phyloP scores from a whole-genome alignment of 169 alveolate species.

The Plasmodium coatneyi region DNA sequence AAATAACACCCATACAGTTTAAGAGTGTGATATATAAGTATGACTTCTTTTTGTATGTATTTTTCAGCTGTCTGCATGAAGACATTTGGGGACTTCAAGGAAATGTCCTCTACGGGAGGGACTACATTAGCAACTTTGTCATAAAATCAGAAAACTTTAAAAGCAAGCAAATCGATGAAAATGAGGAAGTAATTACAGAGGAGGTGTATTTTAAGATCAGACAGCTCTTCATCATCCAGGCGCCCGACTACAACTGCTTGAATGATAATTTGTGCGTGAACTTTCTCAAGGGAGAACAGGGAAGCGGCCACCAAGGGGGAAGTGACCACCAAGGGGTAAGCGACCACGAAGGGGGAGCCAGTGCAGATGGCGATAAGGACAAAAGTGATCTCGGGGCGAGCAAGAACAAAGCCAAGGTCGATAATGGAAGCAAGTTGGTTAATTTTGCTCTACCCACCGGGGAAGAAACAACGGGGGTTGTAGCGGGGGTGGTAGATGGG shows the following conservation, averaged over 20 bases:
- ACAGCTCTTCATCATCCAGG: slow-evolving; percentile 69
- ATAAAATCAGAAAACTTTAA: slow-evolving; percentile 55
- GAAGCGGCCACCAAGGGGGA: background rate
- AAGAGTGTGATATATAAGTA: slow-evolving; percentile 86
- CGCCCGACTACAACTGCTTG: slow-evolving; percentile 69
- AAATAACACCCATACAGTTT: slow-evolving; percentile 81
- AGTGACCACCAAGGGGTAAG: background rate
- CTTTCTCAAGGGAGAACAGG: slow-evolving; percentile 3
- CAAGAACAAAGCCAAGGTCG: background rate
- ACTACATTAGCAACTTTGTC: slow-evolving; percentile 59
- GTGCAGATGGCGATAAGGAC: background rate
- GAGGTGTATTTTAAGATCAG: slow-evolving; percentile 69
- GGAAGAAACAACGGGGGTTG: background rate
- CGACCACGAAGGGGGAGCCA: background rate
- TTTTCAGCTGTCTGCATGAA: slow-evolving; percentile 88
- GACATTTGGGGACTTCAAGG: slow-evolving; percentile 92
- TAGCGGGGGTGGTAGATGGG: background rate
- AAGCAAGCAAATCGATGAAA: slow-evolving; percentile 31
- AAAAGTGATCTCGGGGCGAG: background rate
- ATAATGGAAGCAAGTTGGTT: background rate
- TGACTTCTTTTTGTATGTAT: slow-evolving; percentile 83
- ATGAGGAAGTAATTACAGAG: slow-evolving; percentile 60
- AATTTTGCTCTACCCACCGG: background rate
- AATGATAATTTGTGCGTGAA: slow-evolving; percentile 66
- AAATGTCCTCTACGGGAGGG: slow-evolving; percentile 84